Conservation (phyloP, 2,329 filamentous ascomycete species). For the Aspergillus luchuensis region DNA sequence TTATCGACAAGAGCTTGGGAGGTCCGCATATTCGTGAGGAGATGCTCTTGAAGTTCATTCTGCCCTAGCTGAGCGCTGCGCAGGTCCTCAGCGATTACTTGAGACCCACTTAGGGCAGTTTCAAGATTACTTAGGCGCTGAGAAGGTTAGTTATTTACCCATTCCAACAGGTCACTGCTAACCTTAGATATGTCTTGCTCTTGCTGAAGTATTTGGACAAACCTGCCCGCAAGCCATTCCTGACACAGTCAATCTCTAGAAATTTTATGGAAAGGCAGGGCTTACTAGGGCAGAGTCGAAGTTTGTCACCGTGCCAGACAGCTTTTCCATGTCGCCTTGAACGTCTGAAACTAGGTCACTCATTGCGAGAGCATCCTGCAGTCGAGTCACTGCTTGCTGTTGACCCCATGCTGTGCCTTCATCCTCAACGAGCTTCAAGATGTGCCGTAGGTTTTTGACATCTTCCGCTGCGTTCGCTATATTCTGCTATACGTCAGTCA, state of each 20-base stretch:
- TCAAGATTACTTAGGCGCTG: slow-evolving; percentile 42
- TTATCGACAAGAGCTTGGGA: slow-evolving; percentile 37
- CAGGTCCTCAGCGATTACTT: slow-evolving; percentile 35
- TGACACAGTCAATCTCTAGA: slow-evolving; percentile 19
- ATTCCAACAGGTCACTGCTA: neutral
- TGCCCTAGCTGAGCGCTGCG: slow-evolving; percentile 37
- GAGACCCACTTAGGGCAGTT: slow-evolving; percentile 35
- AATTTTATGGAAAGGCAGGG: neutral
- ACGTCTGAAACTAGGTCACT: slow-evolving; percentile 34
- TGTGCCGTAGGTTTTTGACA: slow-evolving; percentile 25
- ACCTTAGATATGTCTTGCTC: slow-evolving; percentile 39
- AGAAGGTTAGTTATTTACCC: slow-evolving; percentile 21
- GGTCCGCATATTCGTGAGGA: slow-evolving; percentile 30
- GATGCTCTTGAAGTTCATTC: slow-evolving; percentile 28
- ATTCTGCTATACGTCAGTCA: slow-evolving; percentile 29
- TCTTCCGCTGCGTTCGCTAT: slow-evolving; percentile 32
- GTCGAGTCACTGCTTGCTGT: slow-evolving; percentile 31
- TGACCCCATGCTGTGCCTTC: slow-evolving; percentile 31
- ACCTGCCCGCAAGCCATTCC: slow-evolving; percentile 35
- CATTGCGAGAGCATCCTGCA: slow-evolving; percentile 30
- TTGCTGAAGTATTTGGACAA: slow-evolving; percentile 35
- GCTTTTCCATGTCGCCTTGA: slow-evolving; percentile 30
- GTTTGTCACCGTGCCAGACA: slow-evolving; percentile 32
- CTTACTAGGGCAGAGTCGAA: slow-evolving; percentile 42
- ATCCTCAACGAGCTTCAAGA: slow-evolving; percentile 30